A percentile compares a stretch with the other conserved stretches of the same genome.
Conservation (phyloP, 805 yeast species). For the Clavispora fructus region DNA sequence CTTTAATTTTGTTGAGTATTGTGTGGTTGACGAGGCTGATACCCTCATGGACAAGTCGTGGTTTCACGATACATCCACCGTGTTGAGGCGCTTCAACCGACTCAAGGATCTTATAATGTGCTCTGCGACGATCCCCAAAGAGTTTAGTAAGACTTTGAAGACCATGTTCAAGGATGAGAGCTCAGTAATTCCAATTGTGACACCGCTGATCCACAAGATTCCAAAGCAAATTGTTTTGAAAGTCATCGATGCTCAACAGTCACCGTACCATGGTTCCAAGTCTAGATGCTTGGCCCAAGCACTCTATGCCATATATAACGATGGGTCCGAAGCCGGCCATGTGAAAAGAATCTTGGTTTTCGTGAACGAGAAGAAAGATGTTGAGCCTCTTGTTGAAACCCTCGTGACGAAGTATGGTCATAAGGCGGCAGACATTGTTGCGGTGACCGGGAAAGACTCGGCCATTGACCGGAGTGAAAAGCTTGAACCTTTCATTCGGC, state of each 20-base stretch:
- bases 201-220: slow-evolving; percentile 81
- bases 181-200: slow-evolving; percentile 49
- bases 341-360: slow-evolving; percentile 81
- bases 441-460: slow-evolving; percentile 61
- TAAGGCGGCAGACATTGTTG: slow-evolving; percentile 45
- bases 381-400: slow-evolving; percentile 50
- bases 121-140: slow-evolving; percentile 85
- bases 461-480: slow-evolving; percentile 54
- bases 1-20: slow-evolving; percentile 45
- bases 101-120: slow-evolving; percentile 67
- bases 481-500: slow-evolving; percentile 58
- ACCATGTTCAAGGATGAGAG: slow-evolving; percentile 59
- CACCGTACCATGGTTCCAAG: slow-evolving; percentile 83
- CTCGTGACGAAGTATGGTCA: slow-evolving; percentile 39
- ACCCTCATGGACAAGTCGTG: slow-evolving; percentile 82
- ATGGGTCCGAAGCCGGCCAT: slow-evolving; percentile 70
- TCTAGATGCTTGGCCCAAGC: slow-evolving; percentile 84
- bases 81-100: slow-evolving; percentile 47
- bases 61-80: slow-evolving; percentile 55
- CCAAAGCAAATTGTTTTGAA: slow-evolving; percentile 70
- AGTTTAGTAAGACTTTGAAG: slow-evolving; percentile 58
- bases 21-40: slow-evolving; percentile 92
- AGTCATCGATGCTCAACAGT: slow-evolving; percentile 66
- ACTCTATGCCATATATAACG: slow-evolving; percentile 76
- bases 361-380: slow-evolving; percentile 70